Percentiles rank a stretch among this genome's conserved stretches.
Conservation (phyloP, 2,329 filamentous ascomycete species). For the Fusarium anguioides region DNA sequence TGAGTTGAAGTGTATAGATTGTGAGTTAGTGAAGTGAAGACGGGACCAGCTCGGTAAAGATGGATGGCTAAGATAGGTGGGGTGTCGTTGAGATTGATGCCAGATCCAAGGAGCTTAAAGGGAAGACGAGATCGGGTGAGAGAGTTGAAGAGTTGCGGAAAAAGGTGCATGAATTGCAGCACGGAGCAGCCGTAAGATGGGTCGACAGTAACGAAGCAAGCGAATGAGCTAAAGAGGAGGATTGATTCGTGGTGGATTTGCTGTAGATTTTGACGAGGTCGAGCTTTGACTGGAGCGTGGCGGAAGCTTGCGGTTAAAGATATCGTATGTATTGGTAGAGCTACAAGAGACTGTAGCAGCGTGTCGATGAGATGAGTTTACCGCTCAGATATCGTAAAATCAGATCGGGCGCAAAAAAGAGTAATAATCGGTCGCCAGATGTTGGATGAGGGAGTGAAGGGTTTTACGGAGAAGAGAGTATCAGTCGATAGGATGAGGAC, state of each 20-base stretch:
- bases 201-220: conserved; percentile 19
- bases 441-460: conserved; percentile 41
- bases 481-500: conserved; percentile 46
- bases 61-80: conserved; percentile 38
- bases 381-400: conserved; percentile 15
- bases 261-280: conserved; percentile 37
- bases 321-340: conserved; percentile 7
- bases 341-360: too few species aligned
- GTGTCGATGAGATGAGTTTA: not conserved
- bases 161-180: conserved; percentile 23
- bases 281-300: conserved; percentile 36
- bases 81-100: conserved; percentile 42
- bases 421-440: conserved; percentile 23
- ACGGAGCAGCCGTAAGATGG: conserved; percentile 29
- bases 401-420: conserved; percentile 24
- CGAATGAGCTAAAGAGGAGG: conserved; percentile 23
- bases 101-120: conserved; percentile 33
- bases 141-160: conserved; percentile 14
- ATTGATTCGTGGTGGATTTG: conserved; percentile 25
- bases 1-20: conserved; percentile 10
- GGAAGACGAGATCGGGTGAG: conserved; percentile 16
- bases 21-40: conserved; percentile 15
- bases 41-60: conserved; percentile 13
- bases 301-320: conserved; percentile 17
- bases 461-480: conserved; percentile 42